Evolutionary conservation across 108 stramenopile species (phyloP).

Genomic region (Fragilariopsis cylindrus): DNA sequence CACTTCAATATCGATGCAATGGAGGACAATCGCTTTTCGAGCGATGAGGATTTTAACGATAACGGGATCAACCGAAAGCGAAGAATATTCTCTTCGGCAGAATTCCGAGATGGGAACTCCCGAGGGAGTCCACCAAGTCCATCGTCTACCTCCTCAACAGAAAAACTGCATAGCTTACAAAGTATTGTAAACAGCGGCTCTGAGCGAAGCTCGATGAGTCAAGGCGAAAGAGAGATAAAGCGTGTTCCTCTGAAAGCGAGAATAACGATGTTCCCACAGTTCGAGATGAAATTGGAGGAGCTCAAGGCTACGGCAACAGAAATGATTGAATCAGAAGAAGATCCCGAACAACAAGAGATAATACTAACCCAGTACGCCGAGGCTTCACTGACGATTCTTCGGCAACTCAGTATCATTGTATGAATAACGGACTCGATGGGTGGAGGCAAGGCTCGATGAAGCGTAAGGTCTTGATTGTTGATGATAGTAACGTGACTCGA

Average conservation of each 20-base stretch:
- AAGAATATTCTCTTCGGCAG: conserved; percentile 12
- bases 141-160: conserved; percentile 25
- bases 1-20: conserved; percentile 7
- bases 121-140: conserved; percentile 29
- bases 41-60: background rate
- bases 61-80: background rate
- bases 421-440: conserved; percentile 88
- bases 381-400: conserved; percentile 82
- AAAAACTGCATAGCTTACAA: conserved; percentile 15
- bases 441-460: conserved; percentile 86
- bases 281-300: conserved; percentile 75
- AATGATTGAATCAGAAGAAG: conserved; percentile 80
- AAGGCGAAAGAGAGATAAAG: conserved; percentile 22
- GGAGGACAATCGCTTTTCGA: background rate
- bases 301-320: conserved; percentile 78
- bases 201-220: conserved; percentile 22
- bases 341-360: conserved; percentile 78
- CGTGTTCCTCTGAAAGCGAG: conserved; percentile 53
- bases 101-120: conserved; percentile 8
- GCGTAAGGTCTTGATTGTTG: conserved; percentile 85
- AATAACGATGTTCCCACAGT: conserved; percentile 85
- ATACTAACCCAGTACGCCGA: conserved; percentile 87
- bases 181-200: conserved; percentile 35
- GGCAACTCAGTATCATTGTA: conserved; percentile 91
- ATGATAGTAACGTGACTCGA: conserved; percentile 82